A percentile compares a stretch with the other conserved stretches of the same genome.
Conservation (phyloP, 768 basidiomycete genomes). For the Boletus fagicola region DNA sequence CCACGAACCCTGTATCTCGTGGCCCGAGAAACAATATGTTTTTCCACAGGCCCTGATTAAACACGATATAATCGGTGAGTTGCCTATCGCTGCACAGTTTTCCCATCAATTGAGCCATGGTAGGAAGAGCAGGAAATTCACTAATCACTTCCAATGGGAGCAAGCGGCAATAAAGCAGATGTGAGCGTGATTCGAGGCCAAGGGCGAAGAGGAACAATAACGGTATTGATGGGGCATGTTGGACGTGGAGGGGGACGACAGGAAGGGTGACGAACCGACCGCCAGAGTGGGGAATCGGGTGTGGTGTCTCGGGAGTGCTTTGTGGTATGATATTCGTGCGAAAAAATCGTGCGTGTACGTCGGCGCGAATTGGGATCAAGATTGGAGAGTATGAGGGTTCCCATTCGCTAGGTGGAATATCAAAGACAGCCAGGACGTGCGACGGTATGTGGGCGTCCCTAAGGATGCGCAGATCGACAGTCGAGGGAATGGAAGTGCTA, state of each 20-base stretch:
- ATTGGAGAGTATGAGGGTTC: constrained; percentile 37
- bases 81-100: constrained; percentile 36
- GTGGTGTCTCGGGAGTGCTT: constrained; percentile 33
- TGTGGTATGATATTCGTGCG: constrained; percentile 36
- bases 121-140: constrained; percentile 61
- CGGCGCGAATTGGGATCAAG: constrained; percentile 53
- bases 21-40: constrained; percentile 58
- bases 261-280: constrained; percentile 47
- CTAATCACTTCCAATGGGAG: constrained; percentile 50
- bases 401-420: constrained; percentile 30
- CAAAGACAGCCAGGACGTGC: constrained; percentile 52
- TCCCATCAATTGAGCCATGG: constrained; percentile 55
- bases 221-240: constrained; percentile 53
- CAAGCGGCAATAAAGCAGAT: constrained; percentile 47
- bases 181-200: constrained; percentile 47
- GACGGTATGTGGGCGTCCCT: constrained; percentile 51
- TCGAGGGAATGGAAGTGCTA: constrained; percentile 36
- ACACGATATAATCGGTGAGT: constrained; percentile 32
- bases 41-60: constrained; percentile 65
- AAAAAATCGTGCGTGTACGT: constrained; percentile 43
- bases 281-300: constrained; percentile 31
- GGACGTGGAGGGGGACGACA: constrained; percentile 46
- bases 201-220: constrained; percentile 60
- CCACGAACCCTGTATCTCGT: constrained; percentile 42
- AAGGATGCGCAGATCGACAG: constrained; percentile 48